Evolutionary conservation across 2,329 filamentous ascomycete species (phyloP), one percentile per base, ranked within the genome.

Genomic region (Sphaerostilbella broomeana): DNA sequence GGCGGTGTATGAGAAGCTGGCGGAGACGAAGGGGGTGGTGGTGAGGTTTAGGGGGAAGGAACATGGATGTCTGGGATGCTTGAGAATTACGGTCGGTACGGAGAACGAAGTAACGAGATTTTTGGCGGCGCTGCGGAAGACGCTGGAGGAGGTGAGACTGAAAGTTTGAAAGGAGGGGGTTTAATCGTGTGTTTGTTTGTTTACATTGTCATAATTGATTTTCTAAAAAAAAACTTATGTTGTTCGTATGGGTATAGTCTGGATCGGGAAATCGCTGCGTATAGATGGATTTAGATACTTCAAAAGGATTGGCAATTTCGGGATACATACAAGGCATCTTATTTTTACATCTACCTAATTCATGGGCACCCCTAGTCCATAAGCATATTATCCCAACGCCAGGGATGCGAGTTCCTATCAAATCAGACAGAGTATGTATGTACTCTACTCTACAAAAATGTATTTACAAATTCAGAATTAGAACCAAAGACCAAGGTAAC

Each of bases 31-130:
- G 58, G 88, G 90, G 1, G 90, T 98, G 0, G 89, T 98, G 6
- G 90, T 97, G 4, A 73, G 92, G 38, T 98, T 97, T 63, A 73
- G 92, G 51, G 92, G 92, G 33, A 94, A 89, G 66, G 92, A 98
- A 68, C 71, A 84, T 49, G 90, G 89, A 4, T 98, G 92, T 58
- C 62, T 81, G 28, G 92, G 90, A 0, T 95, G 90, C 55, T 64
- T 98, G 59, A 77, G 92, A 40, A 86, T 97, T 50, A 98, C 92
- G 0, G 79, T 98, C 10, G 92, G 92, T 12, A 97, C 90, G 1
- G 85, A 94, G 60, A 66, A 77, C 2, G 92, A 98, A 63, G 86
- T 94, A 7, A 81, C 81, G 18, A 73, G 81, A 43, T 86, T 97
- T 56, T 58, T 98, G 51, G 65, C 68, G 15, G 81, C 89, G 51